Evolutionary conservation across 495 filamentous ascomycete species (phyloP), one percentile per base, ranked within the genome.

Genomic region (Schizothecium vesticola): DNA sequence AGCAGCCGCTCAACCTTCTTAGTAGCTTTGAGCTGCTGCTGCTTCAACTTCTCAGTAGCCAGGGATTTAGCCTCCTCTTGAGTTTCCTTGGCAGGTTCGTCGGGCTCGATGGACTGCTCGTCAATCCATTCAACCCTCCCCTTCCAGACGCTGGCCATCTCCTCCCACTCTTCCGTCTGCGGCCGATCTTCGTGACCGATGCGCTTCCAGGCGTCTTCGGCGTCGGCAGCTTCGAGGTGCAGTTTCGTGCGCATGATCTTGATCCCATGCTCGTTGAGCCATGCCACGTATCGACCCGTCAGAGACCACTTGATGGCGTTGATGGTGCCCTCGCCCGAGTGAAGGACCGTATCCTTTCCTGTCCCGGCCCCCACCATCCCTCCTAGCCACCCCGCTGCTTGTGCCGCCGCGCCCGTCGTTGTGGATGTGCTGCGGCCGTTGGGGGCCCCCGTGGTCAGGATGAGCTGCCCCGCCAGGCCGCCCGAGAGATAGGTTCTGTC

Each of bases 201-300:
- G n/a, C 95, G 86, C 76, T 95, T 97, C 95, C 95, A 99, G 23
- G 93, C 91, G 70, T 89, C 87, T 19, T 97, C 94, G 3, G 84
- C 78, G 68, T 96, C 91, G 7, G 85, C 85, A 43, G 83, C 88
- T 19, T 95, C 92, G 55, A 97, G 83, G 65, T 92, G 86, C 25
- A 97, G 77, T 74, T 93, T 93, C 4, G 91, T 92, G 58, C 95
- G 86, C 95, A 99, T 98, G 61, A 99, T 93, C 77, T 97, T 97
- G 73, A 97, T 93, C 1, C 95, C 95, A 72, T 94, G 89, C 77
- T 99, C 95, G 72, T 97, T 98, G 24, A 95, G 84, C 95, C 95
- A 99, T 0, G 87, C 90, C 3, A 98, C 91, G 75, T 91, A 97
- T 80, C 90, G 91, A 1, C 95, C 94, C 1, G 93, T 92, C 65